Evolutionary conservation across 225 moss, liverwort and hornwort species (phyloP).

Genomic region (Rhytidiadelphus loreus): DNA sequence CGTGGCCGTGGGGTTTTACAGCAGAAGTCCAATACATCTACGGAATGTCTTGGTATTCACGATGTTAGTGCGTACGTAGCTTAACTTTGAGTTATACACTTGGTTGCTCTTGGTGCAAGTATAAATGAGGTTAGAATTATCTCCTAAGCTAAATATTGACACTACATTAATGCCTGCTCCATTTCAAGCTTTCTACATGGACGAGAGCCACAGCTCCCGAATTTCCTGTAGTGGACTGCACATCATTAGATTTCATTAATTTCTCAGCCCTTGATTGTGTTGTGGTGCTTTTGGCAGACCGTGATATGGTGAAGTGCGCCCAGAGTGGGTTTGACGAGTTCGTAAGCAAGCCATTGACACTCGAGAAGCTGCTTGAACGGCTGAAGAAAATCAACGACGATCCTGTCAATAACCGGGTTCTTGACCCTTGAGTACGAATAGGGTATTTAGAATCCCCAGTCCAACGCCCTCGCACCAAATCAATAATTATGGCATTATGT

Average conservation of each 20-base stretch:
- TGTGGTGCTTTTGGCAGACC: conserved; percentile 13
- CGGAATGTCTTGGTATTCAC: neutral
- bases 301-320: conserved; percentile 66
- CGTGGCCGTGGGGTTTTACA: neutral
- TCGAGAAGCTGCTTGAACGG: conserved; percentile 48
- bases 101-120: neutral
- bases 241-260: neutral
- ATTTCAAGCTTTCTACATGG: neutral
- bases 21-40: neutral
- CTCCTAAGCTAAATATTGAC: neutral
- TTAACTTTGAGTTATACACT: neutral
- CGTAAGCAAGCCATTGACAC: conserved; percentile 47
- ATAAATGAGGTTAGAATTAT: neutral
- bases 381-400: conserved; percentile 9
- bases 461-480: neutral
- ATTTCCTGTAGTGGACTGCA: neutral
- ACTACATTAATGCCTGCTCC: neutral
- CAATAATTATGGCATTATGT: neutral
- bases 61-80: neutral
- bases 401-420: conserved; percentile 3
- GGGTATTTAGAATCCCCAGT: neutral
- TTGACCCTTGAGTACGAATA: conserved; percentile 3
- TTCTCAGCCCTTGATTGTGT: neutral
- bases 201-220: neutral
- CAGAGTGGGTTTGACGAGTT: conserved; percentile 66